A percentile compares a stretch with the other conserved stretches of the same genome.
Evolutionary conservation across 768 basidiomycete species (phyloP).

Genomic region (Macrolepiota dolichaula): DNA sequence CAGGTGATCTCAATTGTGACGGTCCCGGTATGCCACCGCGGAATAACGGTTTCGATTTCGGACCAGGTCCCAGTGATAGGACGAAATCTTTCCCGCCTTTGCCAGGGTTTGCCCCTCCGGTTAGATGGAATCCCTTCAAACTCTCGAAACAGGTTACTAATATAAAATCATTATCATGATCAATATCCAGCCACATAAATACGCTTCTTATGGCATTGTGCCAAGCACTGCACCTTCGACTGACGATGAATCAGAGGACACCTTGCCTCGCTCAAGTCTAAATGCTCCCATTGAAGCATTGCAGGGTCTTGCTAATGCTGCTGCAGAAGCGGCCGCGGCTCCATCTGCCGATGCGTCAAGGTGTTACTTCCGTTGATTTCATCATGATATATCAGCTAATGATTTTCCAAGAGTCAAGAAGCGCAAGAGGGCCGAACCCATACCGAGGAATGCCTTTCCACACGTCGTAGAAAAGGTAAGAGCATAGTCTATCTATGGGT

Average conservation of each 20-base stretch:
- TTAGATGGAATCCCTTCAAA: slow-evolving; percentile 33
- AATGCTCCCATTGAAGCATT: slow-evolving; percentile 94
- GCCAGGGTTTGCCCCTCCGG: slow-evolving; percentile 89
- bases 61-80: slow-evolving; percentile 27
- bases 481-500: slow-evolving; percentile 8
- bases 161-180: slow-evolving; percentile 16
- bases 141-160: slow-evolving; percentile 5
- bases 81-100: slow-evolving; percentile 70
- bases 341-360: slow-evolving; percentile 63
- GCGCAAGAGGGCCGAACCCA: slow-evolving; percentile 80
- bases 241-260: slow-evolving; percentile 90
- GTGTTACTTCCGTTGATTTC: slow-evolving; percentile 30
- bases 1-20: slow-evolving; percentile 18
- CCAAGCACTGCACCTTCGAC: slow-evolving; percentile 81
- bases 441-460: slow-evolving; percentile 81
- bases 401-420: slow-evolving; percentile 64
- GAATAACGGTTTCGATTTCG: slow-evolving; percentile 37
- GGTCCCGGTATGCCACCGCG: slow-evolving; percentile 29
- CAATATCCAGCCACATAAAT: slow-evolving; percentile 70
- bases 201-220: slow-evolving; percentile 87
- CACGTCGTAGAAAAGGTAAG: slow-evolving; percentile 84
- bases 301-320: slow-evolving; percentile 92
- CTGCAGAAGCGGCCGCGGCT: slow-evolving; percentile 87
- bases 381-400: slow-evolving; percentile 12
- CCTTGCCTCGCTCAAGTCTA: slow-evolving; percentile 76